Evolutionary conservation across 257 asterid genomes (phyloP).

Genomic region (Hygrophila difformis): DNA sequence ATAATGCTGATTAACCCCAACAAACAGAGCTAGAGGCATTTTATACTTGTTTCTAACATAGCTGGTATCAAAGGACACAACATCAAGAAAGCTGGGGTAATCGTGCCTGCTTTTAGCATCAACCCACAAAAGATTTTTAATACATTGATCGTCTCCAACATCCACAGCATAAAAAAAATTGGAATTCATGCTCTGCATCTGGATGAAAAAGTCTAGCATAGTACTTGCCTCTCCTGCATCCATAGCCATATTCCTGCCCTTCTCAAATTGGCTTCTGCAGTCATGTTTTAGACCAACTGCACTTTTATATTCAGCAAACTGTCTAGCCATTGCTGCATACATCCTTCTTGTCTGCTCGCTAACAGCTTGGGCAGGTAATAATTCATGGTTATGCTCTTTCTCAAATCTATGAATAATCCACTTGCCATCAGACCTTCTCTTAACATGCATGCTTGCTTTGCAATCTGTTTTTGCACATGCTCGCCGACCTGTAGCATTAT

Average conservation of each 20-base stretch:
- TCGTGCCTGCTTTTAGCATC: slow-evolving; percentile 94
- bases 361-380: slow-evolving; percentile 88
- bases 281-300: slow-evolving; percentile 72
- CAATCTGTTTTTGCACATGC: slow-evolving; percentile 93
- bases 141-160: slow-evolving; percentile 67
- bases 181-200: slow-evolving; percentile 69
- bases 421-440: slow-evolving; percentile 85
- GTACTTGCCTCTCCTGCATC: slow-evolving; percentile 49
- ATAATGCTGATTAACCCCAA: slow-evolving; percentile 94
- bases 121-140: slow-evolving; percentile 74
- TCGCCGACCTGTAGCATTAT: slow-evolving; percentile 81
- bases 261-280: slow-evolving; percentile 59
- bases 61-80: slow-evolving; percentile 79
- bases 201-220: slow-evolving; percentile 62
- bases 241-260: slow-evolving; percentile 51
- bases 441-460: slow-evolving; percentile 99
- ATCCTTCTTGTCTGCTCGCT: slow-evolving; percentile 87
- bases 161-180: slow-evolving; percentile 81
- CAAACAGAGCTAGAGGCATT: slow-evolving; percentile 71
- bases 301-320: slow-evolving; percentile 89
- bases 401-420: slow-evolving; percentile 94
- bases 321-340: slow-evolving; percentile 94
- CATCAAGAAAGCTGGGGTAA: slow-evolving; percentile 60
- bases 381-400: slow-evolving; percentile 92
- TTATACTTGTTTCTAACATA: slow-evolving; percentile 75